Evolutionary conservation across 2,329 filamentous ascomycete species (phyloP).

Genomic region (Colletotrichum sp.): DNA sequence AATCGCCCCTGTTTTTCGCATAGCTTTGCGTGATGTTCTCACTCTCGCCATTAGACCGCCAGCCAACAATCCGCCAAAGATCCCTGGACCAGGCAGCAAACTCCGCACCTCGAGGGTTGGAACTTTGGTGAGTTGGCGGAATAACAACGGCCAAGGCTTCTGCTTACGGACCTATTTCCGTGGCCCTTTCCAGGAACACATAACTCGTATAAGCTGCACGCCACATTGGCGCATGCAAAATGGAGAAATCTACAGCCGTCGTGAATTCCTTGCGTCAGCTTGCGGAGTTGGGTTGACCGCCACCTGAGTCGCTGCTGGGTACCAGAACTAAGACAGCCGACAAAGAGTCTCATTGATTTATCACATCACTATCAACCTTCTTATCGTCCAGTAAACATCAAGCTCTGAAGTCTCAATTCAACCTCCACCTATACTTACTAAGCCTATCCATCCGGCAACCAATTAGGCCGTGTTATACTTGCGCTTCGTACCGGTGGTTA

Average conservation of each 20-base stretch:
- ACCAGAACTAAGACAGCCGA: not conserved
- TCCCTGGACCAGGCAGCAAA: rapidly evolving
- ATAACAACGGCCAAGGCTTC: not conserved
- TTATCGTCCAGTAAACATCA: rapidly evolving
- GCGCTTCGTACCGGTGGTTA: rapidly evolving
- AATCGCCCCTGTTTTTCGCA: too few species aligned
- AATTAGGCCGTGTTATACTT: not conserved
- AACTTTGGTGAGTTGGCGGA: not conserved
- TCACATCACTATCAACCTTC: rapidly evolving
- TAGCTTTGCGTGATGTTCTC: rapidly evolving
- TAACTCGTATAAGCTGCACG: not conserved
- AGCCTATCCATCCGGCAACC: not conserved
- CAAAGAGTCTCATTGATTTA: not conserved
- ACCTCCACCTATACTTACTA: rapidly evolving
- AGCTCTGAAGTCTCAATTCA: not conserved
- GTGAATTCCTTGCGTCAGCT: not conserved
- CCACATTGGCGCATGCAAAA: not conserved
- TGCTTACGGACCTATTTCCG: not conserved
- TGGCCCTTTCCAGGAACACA: rapidly evolving
- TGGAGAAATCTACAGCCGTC: rapidly evolving
- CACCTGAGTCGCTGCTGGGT: not conserved
- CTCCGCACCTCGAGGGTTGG: not conserved
- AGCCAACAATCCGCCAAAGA: rapidly evolving
- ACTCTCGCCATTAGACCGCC: not conserved
- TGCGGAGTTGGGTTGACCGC: not conserved